Percentiles rank a stretch among this genome's conserved stretches.
Conservation (phyloP, 305 asterid genomes). For the Ajuga reptans region DNA sequence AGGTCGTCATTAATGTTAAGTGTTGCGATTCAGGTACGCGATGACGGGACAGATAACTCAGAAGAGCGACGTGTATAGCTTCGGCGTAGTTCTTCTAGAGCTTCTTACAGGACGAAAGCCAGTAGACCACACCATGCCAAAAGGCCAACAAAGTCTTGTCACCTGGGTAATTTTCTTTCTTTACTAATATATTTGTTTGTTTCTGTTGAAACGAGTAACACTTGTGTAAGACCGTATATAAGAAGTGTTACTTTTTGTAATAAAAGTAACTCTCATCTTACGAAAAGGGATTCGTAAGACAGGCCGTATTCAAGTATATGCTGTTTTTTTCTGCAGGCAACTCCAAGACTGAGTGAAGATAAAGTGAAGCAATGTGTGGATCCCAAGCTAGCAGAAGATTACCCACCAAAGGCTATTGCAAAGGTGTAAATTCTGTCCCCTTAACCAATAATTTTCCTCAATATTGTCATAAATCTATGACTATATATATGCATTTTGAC, state of each 20-base stretch:
- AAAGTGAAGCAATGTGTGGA: constrained; percentile 97
- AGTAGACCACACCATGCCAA: constrained; percentile 76
- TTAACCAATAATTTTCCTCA: background rate
- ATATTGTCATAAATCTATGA: background rate
- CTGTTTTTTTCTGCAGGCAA: constrained; percentile 47
- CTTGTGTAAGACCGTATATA: too few species aligned
- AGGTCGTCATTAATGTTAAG: background rate
- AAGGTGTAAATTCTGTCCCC: constrained; percentile 36
- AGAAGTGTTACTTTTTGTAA: too few species aligned
- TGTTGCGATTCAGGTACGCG: constrained; percentile 44
- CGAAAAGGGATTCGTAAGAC: too few species aligned
- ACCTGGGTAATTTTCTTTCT: constrained; percentile 42
- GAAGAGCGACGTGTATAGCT: constrained; percentile 69
- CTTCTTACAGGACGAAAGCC: constrained; percentile 74
- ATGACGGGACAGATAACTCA: constrained; percentile 79
- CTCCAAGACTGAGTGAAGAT: constrained; percentile 95
- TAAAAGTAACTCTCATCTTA: too few species aligned
- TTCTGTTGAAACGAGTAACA: background rate
- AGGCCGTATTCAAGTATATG: too few species aligned
- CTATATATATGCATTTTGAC: too few species aligned
- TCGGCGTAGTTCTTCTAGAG: constrained; percentile 68
- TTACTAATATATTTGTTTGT: background rate
- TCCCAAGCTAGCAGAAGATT: constrained; percentile 73
- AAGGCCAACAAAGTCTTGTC: constrained; percentile 72
- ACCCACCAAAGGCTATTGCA: constrained; percentile 91